Evolutionary conservation across 2,329 filamentous ascomycete species (phyloP), one percentile per base, ranked within the genome.

Genomic region (Furcasterigmium furcatum): DNA sequence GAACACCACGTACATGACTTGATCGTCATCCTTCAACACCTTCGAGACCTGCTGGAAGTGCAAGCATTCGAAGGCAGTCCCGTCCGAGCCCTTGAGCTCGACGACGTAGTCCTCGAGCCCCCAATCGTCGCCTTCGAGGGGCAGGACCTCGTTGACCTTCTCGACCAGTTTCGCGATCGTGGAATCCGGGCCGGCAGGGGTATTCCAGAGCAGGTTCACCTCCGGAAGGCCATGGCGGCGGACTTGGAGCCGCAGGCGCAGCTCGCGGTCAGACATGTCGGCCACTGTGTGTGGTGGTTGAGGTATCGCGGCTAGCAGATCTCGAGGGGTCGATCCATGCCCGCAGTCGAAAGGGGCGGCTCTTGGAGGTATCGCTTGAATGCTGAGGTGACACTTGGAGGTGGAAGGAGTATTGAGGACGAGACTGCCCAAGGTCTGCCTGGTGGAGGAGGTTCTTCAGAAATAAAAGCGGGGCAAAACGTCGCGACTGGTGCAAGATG

Each of bases 101-200:
- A 96, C 88, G 9, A 80, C 80, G 64, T 97, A 97, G 61, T 96
- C 89, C 58, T 96, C 91, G 4, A 96, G 68, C 1, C 89, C 90
- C 89, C 90, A 96, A 48, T 90, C 75, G 34, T 76, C 76, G 46
- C 84, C 83, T 68, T 96, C 91, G 0, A 97, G 79, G 0, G 91
- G 91, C 2, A 96, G 72, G 14, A 87, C 76, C 36, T 88, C 80
- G 65, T 95, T 91, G 54, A 96, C 74, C 49, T 89, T 79, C 52
- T 87, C 82, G 30, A 96, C 73, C 3, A 96, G 78, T 54, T 86
- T 82, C 24, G 87, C 79, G 49, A 96, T 76, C 3, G 89, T 95
- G 44, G 83, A 76, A 38, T 84, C 76, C 13, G 73, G 70, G 44
- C 73, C 67, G 54, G 72, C 68, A 43, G 74, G 65, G 16, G 86